Evolutionary conservation across 306 rosid genomes (phyloP).

Genomic region (Trichosanthes cucumerina): DNA sequence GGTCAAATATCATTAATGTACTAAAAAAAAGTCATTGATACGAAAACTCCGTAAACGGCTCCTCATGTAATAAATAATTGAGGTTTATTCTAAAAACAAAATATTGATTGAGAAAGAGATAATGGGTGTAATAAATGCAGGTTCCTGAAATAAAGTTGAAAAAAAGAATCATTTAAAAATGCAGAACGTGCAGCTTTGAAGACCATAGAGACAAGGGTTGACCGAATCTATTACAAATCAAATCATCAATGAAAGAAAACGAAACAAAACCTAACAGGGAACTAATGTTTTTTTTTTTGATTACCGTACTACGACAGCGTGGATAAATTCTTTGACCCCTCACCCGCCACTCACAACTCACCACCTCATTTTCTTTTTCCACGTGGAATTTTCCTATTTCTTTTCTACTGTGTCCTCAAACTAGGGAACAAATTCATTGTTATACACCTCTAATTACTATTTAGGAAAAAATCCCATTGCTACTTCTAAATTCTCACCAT

Average conservation of each 20-base stretch:
- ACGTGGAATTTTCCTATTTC: not conserved
- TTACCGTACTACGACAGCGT: not conserved
- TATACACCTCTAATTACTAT: not conserved
- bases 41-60: too few species aligned
- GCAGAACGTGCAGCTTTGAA: not conserved
- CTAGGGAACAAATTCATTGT: not conserved
- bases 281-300: not conserved
- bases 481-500: too few species aligned
- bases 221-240: not conserved
- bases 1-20: too few species aligned
- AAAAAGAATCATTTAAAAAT: not conserved
- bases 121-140: not conserved
- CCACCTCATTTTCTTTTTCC: not conserved
- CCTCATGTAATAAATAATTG: not conserved
- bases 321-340: not conserved
- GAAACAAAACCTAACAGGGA: not conserved
- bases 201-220: not conserved
- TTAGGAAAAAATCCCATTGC: too few species aligned
- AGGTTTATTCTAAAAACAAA: not conserved
- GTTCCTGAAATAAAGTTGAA: not conserved
- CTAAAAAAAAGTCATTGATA: too few species aligned
- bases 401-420: not conserved
- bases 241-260: conserved; percentile 3
- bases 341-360: not conserved
- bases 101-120: not conserved